A percentile compares a stretch with the other conserved stretches of the same genome.
phyloP scores from a whole-genome alignment of 2,329 filamentous ascomycete species.

The Diaporthe sp. region DNA sequence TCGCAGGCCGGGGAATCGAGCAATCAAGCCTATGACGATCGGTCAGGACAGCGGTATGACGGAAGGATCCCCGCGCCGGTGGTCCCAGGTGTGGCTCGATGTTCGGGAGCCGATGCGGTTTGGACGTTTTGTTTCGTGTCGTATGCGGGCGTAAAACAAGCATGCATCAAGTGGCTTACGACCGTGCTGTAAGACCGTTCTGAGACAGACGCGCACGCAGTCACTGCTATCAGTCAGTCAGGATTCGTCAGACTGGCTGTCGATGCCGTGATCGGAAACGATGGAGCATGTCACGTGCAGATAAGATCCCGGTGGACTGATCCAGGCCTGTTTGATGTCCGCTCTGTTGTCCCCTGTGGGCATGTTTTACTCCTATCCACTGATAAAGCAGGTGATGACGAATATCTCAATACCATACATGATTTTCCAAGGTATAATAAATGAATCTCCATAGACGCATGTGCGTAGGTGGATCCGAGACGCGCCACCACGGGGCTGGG shows the following conservation, averaged over 20 bases:
- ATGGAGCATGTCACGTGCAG: constrained; percentile 38
- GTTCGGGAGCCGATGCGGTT: constrained; percentile 33
- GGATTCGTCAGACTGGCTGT: constrained; percentile 32
- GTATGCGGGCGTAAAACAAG: not conserved
- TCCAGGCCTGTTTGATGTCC: not conserved
- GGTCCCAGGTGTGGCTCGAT: constrained; percentile 35
- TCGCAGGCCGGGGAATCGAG: not conserved
- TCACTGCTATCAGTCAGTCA: constrained; percentile 2
- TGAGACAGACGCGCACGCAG: constrained; percentile 18
- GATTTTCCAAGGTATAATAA: not conserved
- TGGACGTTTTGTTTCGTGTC: not conserved
- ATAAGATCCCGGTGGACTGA: constrained; percentile 30
- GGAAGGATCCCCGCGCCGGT: constrained; percentile 29
- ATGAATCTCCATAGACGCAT: constrained; percentile 7
- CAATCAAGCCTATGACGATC: constrained; percentile 4
- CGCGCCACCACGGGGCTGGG: not conserved
- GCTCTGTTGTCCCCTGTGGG: not conserved
- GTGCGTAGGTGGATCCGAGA: not conserved
- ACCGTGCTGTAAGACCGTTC: not conserved
- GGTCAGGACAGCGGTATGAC: constrained; percentile 28
- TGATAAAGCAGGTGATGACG: constrained; percentile 21
- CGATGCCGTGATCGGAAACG: constrained; percentile 37
- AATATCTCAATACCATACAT: not conserved
- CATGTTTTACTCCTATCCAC: not conserved
- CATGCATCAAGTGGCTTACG: not conserved